Percentiles rank a stretch among this genome's conserved stretches.
Evolutionary conservation across 176 grass and related monocot species (phyloP).

Genomic region (Oryza meridionalis): DNA sequence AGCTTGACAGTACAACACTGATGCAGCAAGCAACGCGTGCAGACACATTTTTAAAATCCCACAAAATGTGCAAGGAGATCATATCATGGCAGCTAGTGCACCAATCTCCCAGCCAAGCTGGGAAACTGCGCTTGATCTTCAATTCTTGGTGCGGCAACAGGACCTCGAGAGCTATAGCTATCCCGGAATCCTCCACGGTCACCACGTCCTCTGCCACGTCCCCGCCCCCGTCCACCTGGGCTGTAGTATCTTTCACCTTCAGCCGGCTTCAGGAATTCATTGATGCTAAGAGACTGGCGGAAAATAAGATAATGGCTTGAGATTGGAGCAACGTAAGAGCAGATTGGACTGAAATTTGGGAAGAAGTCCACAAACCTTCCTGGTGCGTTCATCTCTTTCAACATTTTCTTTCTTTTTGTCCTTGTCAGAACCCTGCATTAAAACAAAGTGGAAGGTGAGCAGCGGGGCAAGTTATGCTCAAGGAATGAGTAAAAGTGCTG

Average conservation of each 20-base stretch:
- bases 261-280: conserved; percentile 80
- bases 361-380: conserved; percentile 51
- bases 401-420: conserved; percentile 81
- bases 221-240: conserved; percentile 54
- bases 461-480: neutral
- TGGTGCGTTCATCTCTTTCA: conserved; percentile 60
- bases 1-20: conserved; percentile 13
- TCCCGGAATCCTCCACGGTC: conserved; percentile 44
- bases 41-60: conserved; percentile 28
- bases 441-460: neutral
- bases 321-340: neutral
- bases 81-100: neutral
- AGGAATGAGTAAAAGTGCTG: neutral
- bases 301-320: neutral
- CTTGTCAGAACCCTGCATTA: conserved; percentile 69
- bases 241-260: conserved; percentile 63
- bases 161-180: conserved; percentile 42
- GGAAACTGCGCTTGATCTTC: conserved; percentile 74
- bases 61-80: conserved; percentile 19
- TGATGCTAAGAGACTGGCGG: conserved; percentile 67
- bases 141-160: conserved; percentile 40
- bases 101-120: conserved; percentile 50
- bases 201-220: conserved; percentile 65
- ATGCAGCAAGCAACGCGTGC: neutral
- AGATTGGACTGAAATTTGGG: neutral